Conservation (phyloP, 345 rosid species). For the Raphanus raphanistrum region DNA sequence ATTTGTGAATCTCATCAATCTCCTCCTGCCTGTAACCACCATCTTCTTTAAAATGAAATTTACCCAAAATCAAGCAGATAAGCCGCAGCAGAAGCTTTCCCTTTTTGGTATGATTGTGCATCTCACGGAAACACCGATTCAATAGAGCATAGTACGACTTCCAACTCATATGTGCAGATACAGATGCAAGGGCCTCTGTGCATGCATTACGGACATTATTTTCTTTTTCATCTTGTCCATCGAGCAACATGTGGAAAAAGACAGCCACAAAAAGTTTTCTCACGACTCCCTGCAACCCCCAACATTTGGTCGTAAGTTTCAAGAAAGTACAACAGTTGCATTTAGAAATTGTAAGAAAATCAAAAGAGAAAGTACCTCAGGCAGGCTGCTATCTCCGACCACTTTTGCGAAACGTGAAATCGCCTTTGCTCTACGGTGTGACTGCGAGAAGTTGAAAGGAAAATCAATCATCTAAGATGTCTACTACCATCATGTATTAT, state of each 20-base stretch:
- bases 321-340: conserved; percentile 11
- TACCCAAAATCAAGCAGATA: conserved; percentile 71
- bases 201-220: conserved; percentile 71
- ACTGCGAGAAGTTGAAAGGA: conserved; percentile 49
- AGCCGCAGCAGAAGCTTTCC: conserved; percentile 67
- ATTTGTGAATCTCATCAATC: conserved; percentile 47
- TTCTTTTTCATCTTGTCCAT: conserved; percentile 66
- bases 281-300: conserved; percentile 59
- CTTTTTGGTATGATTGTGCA: conserved; percentile 57
- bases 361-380: conserved; percentile 51
- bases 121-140: conserved; percentile 70
- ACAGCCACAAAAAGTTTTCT: conserved; percentile 74
- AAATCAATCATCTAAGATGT: conserved; percentile 13
- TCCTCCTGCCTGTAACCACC: conserved; percentile 40
- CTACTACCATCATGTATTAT: conserved; percentile 1
- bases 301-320: conserved; percentile 20
- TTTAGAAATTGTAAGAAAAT: conserved; percentile 1
- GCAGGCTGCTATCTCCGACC: conserved; percentile 45
- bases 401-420: conserved; percentile 59
- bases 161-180: conserved; percentile 76
- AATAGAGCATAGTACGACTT: conserved; percentile 67
- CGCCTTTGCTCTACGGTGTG: conserved; percentile 76
- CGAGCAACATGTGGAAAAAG: conserved; percentile 79
- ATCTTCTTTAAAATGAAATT: conserved; percentile 59
- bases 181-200: conserved; percentile 71